Evolutionary conservation across 2,329 filamentous ascomycete genomes (phyloP).

Genomic region (Rutstroemia sp.): DNA sequence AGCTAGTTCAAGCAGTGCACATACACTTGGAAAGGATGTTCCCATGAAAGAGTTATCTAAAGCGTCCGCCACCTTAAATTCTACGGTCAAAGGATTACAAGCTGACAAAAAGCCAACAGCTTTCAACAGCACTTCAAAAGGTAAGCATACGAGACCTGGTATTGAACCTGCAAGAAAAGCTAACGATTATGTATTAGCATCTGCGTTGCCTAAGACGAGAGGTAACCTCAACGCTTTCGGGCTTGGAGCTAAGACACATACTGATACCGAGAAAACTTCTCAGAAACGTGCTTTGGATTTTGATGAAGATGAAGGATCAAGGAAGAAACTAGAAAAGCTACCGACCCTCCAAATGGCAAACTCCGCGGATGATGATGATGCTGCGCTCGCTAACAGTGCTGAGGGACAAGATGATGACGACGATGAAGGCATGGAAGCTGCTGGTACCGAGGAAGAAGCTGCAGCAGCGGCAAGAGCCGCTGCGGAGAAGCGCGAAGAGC

Average conservation of each 20-base stretch:
- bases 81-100: conserved; percentile 32
- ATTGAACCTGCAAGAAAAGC: background rate
- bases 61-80: conserved; percentile 35
- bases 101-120: conserved; percentile 36
- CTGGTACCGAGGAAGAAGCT: conserved; percentile 78
- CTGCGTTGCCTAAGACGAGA: conserved; percentile 57
- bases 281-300: conserved; percentile 73
- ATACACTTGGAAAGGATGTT: conserved; percentile 49
- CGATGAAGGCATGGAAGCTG: conserved; percentile 68
- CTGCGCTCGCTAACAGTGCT: conserved; percentile 48
- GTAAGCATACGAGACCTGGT: conserved; percentile 19
- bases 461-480: conserved; percentile 79
- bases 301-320: conserved; percentile 79
- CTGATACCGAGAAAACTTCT: conserved; percentile 58
- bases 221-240: conserved; percentile 80
- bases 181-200: conserved; percentile 26
- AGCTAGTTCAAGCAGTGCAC: conserved; percentile 46
- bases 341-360: conserved; percentile 66
- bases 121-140: conserved; percentile 33
- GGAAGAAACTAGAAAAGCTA: conserved; percentile 85
- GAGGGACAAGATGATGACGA: conserved; percentile 48
- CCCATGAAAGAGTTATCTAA: conserved; percentile 40
- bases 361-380: conserved; percentile 46
- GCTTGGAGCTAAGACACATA: conserved; percentile 58
- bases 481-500: conserved; percentile 74